phyloP scores from a whole-genome alignment of 805 yeast species.

The Schwanniomyces pseudopolymorphus region DNA sequence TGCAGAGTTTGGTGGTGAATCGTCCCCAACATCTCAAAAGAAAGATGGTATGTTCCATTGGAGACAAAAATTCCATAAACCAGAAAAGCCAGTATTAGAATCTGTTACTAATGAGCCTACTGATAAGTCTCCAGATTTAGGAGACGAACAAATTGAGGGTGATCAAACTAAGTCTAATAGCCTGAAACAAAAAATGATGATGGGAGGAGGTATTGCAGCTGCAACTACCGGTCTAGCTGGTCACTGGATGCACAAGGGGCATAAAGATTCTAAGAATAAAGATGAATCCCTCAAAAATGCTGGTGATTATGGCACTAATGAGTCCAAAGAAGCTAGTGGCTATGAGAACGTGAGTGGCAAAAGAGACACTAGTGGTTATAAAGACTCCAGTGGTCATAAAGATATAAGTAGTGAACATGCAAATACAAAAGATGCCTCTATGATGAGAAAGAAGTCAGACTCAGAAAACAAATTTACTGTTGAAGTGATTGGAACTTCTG shows the following conservation, averaged over 20 bases:
- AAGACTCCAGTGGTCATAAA: background rate
- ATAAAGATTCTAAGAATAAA: background rate
- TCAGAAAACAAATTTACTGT: constrained; percentile 13
- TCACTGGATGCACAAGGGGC: background rate
- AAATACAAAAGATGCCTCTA: background rate
- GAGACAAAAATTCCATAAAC: background rate
- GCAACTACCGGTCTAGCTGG: background rate
- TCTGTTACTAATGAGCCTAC: background rate
- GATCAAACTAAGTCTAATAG: background rate
- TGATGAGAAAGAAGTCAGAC: background rate
- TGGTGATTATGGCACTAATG: no score
- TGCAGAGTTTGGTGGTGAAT: background rate
- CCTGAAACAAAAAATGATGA: background rate
- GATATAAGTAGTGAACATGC: background rate
- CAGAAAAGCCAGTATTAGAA: background rate
- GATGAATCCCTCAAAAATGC: no score
- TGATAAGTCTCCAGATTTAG: background rate
- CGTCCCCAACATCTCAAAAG: background rate
- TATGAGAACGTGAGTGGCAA: no score
- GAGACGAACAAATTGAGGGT: background rate
- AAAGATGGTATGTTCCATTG: background rate
- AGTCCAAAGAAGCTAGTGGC: background rate
- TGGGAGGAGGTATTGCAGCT: background rate
- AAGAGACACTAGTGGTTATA: no score
- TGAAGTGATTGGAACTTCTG: constrained; percentile 36